Evolutionary conservation across 2,329 filamentous ascomycete species (phyloP).

Genomic region (Penicillium palitans): DNA sequence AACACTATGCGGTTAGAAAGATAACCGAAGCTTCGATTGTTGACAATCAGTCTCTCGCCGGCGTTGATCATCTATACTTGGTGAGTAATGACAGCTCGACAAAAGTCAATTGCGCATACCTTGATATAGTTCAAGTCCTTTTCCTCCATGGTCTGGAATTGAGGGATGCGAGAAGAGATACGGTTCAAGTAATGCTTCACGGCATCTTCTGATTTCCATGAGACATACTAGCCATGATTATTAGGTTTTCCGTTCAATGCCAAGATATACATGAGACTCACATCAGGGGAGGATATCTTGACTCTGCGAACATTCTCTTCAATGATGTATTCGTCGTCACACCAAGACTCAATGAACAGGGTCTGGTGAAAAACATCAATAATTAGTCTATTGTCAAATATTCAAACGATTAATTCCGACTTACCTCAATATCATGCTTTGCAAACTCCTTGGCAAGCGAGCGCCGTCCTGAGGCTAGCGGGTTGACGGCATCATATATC

Average conservation of each 20-base stretch:
- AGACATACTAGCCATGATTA: slow-evolving; percentile 65
- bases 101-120: slow-evolving; percentile 29
- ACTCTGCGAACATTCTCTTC: slow-evolving; percentile 96
- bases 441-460: slow-evolving; percentile 92
- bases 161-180: slow-evolving; percentile 88
- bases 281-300: slow-evolving; percentile 96
- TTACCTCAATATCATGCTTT: slow-evolving; percentile 91
- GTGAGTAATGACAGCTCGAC: slow-evolving; percentile 14
- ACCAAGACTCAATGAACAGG: slow-evolving; percentile 93
- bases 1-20: slow-evolving; percentile 97
- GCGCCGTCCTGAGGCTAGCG: slow-evolving; percentile 75
- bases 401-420: neutral
- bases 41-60: slow-evolving; percentile 87
- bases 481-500: slow-evolving; percentile 98
- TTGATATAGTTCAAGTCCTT: slow-evolving; percentile 95
- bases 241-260: slow-evolving; percentile 11
- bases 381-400: neutral
- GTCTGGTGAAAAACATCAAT: slow-evolving; percentile 58
- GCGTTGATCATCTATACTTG: slow-evolving; percentile 82
- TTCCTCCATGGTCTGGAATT: slow-evolving; percentile 96
- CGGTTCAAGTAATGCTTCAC: slow-evolving; percentile 87
- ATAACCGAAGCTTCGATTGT: slow-evolving; percentile 96
- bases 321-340: slow-evolving; percentile 89
- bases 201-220: slow-evolving; percentile 89
- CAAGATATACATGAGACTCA: slow-evolving; percentile 48